Evolutionary conservation across 345 rosid genomes (phyloP).

Genomic region (Barbarea vulgaris): DNA sequence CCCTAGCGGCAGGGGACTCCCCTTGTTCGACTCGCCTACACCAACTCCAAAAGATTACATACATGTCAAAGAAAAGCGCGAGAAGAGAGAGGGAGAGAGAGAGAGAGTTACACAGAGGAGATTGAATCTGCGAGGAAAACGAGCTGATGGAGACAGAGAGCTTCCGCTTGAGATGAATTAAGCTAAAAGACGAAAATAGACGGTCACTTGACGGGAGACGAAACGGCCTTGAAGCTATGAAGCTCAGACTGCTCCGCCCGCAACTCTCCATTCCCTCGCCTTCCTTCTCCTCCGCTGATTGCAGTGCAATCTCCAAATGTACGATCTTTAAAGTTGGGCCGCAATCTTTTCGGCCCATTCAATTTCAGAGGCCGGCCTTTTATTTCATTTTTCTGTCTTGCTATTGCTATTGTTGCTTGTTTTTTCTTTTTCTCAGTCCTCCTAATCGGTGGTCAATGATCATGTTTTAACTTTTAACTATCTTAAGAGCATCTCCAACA

Average conservation of each 20-base stretch:
- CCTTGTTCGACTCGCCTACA: constrained; percentile 38
- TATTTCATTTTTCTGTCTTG: too few relatives aligned
- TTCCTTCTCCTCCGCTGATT: constrained; percentile 5
- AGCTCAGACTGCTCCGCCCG: constrained; percentile 41
- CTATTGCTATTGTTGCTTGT: too few relatives aligned
- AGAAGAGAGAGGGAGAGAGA: not conserved
- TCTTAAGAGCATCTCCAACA: too few relatives aligned
- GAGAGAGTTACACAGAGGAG: constrained; percentile 20
- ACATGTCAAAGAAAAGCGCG: not conserved
- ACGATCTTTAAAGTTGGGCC: not conserved
- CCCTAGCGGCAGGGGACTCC: constrained; percentile 48
- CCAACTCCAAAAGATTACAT: not conserved
- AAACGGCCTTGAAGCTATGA: constrained; percentile 40
- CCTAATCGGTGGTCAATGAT: too few relatives aligned
- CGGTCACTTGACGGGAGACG: constrained; percentile 38
- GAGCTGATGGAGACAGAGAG: constrained; percentile 29
- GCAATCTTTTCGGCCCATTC: not conserved
- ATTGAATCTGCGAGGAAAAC: constrained; percentile 43
- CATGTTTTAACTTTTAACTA: too few relatives aligned
- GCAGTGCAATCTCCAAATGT: not conserved
- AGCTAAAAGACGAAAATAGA: constrained; percentile 39
- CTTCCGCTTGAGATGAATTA: constrained; percentile 42
- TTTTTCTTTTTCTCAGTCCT: too few relatives aligned
- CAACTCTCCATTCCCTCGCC: constrained; percentile 32
- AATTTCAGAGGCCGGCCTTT: too few relatives aligned